A percentile compares a stretch with the other conserved stretches of the same genome.
Conservation (phyloP, 345 rosid species). For the Eucalyptus brandiana region DNA sequence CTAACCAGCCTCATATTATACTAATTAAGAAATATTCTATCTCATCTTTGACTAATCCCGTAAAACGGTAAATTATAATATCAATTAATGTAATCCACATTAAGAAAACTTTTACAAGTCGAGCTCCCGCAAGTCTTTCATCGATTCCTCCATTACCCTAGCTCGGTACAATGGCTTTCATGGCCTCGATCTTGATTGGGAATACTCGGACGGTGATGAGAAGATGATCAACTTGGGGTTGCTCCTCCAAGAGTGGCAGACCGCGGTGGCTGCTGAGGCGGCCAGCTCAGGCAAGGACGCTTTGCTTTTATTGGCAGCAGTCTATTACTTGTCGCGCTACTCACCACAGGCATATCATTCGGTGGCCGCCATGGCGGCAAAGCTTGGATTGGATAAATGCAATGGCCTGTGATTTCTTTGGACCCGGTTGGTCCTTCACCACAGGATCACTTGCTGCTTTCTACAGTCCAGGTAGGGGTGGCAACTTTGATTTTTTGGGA, state of each 20-base stretch:
- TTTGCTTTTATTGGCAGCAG: constrained; percentile 34
- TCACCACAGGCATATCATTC: constrained; percentile 16
- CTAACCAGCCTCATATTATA: rapidly evolving
- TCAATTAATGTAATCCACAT: rapidly evolving
- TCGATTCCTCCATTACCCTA: constrained; percentile 32
- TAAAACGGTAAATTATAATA: no score
- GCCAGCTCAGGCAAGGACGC: constrained; percentile 1
- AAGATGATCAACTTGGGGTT: constrained; percentile 32
- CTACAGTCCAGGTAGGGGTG: constrained; percentile 20
- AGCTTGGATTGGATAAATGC: constrained; percentile 54
- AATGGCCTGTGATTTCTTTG: constrained; percentile 55
- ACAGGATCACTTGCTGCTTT: constrained; percentile 56
- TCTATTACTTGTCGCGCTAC: background rate
- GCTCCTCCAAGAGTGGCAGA: constrained; percentile 30
- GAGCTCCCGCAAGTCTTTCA: constrained; percentile 28
- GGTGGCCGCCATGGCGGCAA: constrained; percentile 1
- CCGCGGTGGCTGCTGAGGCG: constrained; percentile 24
- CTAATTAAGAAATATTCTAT: no score
- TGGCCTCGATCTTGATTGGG: constrained; percentile 69
- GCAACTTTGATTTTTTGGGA: background rate
- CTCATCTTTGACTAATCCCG: no score
- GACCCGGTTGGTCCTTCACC: constrained; percentile 22
- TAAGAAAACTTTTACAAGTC: background rate
- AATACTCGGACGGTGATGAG: constrained; percentile 9
- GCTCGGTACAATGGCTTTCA: constrained; percentile 33